Evolutionary conservation across 495 filamentous ascomycete species (phyloP).

Genomic region (Staphylotrichum tortipilum): DNA sequence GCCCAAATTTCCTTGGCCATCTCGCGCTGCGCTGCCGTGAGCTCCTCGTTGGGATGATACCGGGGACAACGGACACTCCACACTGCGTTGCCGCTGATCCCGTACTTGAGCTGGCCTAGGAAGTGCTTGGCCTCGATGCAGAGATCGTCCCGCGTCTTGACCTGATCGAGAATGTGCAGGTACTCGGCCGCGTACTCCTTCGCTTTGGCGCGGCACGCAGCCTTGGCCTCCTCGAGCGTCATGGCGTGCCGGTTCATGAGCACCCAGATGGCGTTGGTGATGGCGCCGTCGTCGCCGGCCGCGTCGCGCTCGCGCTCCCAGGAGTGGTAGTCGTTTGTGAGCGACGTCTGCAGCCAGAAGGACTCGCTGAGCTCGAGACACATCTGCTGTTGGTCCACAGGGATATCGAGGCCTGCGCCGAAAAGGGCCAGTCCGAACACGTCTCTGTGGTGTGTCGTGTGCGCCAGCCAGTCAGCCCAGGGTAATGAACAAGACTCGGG

Average conservation of each 20-base stretch:
- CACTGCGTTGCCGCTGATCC: constrained; percentile 1
- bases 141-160: not conserved
- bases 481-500: too few relatives aligned
- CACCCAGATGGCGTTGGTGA: constrained; percentile 1
- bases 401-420: not conserved
- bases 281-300: not conserved
- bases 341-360: not conserved
- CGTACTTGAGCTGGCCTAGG: not conserved
- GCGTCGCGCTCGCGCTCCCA: not conserved
- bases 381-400: not conserved
- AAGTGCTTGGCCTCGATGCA: not conserved
- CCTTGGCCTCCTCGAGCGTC: not conserved
- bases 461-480: not conserved
- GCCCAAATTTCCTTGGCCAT: not conserved
- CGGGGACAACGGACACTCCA: constrained; percentile 2
- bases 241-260: constrained; percentile 1
- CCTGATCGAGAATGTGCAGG: not conserved
- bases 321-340: constrained; percentile 2
- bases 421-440: not conserved
- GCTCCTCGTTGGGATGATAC: not conserved
- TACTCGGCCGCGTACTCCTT: not conserved
- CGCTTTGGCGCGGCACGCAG: not conserved
- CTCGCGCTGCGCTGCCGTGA: not conserved
- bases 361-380: not conserved
- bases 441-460: not conserved